These are phyloP conservation scores for Aspergillus sp. DNA, from an alignment of 2,329 filamentous ascomycete genomes.

Conservation along the genomic window DNA sequence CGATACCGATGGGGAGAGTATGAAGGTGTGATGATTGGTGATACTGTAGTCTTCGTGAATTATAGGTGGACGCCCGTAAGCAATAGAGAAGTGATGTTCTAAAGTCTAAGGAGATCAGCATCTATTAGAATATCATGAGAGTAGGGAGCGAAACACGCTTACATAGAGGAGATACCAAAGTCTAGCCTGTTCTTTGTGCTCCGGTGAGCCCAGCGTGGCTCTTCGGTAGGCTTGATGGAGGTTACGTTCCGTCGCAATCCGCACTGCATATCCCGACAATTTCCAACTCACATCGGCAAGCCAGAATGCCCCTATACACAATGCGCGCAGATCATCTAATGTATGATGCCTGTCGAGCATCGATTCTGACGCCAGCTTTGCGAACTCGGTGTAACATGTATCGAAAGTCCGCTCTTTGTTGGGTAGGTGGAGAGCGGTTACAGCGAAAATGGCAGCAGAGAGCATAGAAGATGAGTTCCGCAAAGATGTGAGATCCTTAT, in stretches of 20 bases:
- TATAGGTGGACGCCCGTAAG: conserved; percentile 46
- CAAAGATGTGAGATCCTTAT: conserved; percentile 47
- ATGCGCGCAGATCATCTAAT: conserved; percentile 52
- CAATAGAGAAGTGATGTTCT: conserved; percentile 47
- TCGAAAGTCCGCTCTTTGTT: conserved; percentile 48
- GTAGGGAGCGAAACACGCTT: conserved; percentile 15
- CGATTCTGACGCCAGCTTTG: conserved; percentile 52
- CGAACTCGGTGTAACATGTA: conserved; percentile 53
- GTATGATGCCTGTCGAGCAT: conserved; percentile 55
- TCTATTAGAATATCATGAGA: neutral
- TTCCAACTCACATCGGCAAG: conserved; percentile 55
- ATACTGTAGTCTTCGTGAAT: conserved; percentile 43
- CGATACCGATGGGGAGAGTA: conserved; percentile 28
- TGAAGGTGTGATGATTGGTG: conserved; percentile 36
- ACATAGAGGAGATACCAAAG: conserved; percentile 46
- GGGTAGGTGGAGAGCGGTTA: conserved; percentile 52
- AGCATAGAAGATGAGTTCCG: conserved; percentile 49
- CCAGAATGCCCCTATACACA: conserved; percentile 58
- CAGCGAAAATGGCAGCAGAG: conserved; percentile 47
- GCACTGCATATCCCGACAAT: conserved; percentile 43
- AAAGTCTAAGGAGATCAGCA: conserved; percentile 31
- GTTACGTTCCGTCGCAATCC: conserved; percentile 45
- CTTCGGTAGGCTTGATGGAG: conserved; percentile 45
- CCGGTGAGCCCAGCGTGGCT: conserved; percentile 37
- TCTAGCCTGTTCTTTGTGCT: conserved; percentile 38